Evolutionary conservation across 2,329 filamentous ascomycete species (phyloP).

Genomic region (Neofusicoccum kwambonambiense): DNA sequence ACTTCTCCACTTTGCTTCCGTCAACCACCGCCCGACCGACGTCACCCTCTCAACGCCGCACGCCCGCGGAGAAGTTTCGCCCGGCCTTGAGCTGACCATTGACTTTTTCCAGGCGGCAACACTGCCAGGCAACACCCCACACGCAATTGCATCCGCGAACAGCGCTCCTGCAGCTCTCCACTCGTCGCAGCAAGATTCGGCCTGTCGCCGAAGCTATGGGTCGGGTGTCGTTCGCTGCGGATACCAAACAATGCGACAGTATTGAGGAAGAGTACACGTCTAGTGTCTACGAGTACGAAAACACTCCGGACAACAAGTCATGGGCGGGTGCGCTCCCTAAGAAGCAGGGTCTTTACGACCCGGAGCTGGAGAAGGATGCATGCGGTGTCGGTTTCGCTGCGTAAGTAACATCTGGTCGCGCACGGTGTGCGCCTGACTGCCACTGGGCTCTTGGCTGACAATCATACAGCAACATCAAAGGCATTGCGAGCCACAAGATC

Average conservation of each 20-base stretch:
- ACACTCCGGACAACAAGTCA: conserved; percentile 74
- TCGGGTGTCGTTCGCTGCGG: conserved; percentile 52
- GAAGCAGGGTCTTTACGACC: conserved; percentile 98
- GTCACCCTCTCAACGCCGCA: not conserved
- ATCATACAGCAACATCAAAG: conserved; percentile 84
- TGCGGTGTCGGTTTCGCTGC: conserved; percentile 99
- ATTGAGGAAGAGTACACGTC: conserved; percentile 59
- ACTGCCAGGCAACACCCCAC: not conserved
- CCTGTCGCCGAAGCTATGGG: conserved; percentile 55
- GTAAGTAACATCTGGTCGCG: conserved; percentile 57
- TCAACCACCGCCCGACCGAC: not conserved
- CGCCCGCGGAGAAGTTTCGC: not conserved
- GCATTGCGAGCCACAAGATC: conserved; percentile 95
- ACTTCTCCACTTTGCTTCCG: not conserved
- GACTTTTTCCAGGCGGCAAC: conserved; percentile 12
- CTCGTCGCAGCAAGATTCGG: conserved; percentile 36
- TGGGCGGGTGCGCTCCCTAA: conserved; percentile 94
- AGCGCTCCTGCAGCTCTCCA: conserved; percentile 4
- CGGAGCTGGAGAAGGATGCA: conserved; percentile 95
- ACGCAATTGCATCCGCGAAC: not conserved
- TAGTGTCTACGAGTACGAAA: conserved; percentile 79
- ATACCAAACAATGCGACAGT: conserved; percentile 49
- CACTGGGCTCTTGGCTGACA: not conserved
- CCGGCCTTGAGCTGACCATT: not conserved
- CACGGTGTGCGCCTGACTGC: not conserved